Evolutionary conservation across 768 basidiomycete species (phyloP).

Genomic region (Hygrocybe coccinea): DNA sequence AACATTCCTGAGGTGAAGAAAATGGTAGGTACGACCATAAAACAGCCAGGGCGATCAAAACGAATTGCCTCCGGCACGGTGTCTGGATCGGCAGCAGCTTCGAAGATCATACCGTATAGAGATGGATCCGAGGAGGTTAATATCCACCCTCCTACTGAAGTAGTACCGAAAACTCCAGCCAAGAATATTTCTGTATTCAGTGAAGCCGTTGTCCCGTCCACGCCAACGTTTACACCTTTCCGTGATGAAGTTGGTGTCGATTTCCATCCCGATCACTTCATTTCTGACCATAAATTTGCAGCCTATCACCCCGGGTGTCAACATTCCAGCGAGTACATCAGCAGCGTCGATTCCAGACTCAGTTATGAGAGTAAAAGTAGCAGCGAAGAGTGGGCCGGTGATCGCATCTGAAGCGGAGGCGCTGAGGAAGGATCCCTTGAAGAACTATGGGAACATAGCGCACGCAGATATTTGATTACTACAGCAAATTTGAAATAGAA

Average conservation of each 20-base stretch:
- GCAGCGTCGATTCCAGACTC: constrained; percentile 31
- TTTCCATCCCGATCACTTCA: constrained; percentile 1
- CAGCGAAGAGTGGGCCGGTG: constrained; percentile 37
- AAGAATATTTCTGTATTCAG: constrained; percentile 37
- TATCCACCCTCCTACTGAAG: constrained; percentile 38
- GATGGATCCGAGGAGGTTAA: constrained; percentile 46
- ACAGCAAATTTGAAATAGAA: too few species aligned
- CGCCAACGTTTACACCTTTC: constrained; percentile 58
- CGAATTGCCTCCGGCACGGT: constrained; percentile 41
- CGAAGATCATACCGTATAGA: constrained; percentile 61
- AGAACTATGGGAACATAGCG: constrained; percentile 50
- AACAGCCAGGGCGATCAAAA: constrained; percentile 54
- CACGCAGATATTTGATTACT: too few species aligned
- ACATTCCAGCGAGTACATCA: neutral
- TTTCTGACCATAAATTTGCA: neutral
- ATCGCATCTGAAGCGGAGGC: constrained; percentile 69
- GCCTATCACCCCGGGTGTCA: neutral
- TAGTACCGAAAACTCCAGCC: constrained; percentile 14
- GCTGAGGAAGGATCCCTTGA: constrained; percentile 71
- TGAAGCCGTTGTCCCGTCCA: constrained; percentile 20
- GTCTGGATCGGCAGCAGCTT: constrained; percentile 31
- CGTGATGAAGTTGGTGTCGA: constrained; percentile 37
- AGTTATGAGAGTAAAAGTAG: constrained; percentile 64
- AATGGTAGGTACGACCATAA: constrained; percentile 60
- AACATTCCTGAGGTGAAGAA: constrained; percentile 68